These are phyloP conservation scores for Neopestalotiopsis rosae DNA, from an alignment of 2,329 filamentous ascomycete species.

Conservation along the genomic window DNA sequence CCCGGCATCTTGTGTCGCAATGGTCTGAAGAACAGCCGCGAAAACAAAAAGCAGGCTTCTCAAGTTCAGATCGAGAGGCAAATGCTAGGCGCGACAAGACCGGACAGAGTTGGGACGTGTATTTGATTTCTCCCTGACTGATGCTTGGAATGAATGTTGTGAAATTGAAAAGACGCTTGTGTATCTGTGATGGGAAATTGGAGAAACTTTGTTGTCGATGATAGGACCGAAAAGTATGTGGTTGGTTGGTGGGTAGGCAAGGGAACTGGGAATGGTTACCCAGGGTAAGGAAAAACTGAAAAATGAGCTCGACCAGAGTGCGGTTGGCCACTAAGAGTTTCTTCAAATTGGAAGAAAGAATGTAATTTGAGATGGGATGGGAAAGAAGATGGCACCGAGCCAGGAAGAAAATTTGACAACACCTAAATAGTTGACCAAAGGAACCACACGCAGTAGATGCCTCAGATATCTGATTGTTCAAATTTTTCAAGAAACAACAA, in stretches of 20 bases:
- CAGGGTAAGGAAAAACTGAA: neutral
- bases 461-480: constrained; percentile 5
- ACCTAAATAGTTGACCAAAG: neutral
- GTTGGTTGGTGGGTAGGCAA: neutral
- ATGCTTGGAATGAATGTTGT: neutral
- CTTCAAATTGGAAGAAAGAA: neutral
- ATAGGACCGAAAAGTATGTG: neutral
- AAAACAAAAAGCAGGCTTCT: neutral
- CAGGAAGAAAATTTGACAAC: neutral
- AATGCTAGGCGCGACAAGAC: neutral
- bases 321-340: neutral
- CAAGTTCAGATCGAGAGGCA: neutral
- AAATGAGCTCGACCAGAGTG: neutral
- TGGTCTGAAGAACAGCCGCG: neutral
- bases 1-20: constrained; percentile 20
- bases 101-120: neutral
- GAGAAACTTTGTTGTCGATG: neutral
- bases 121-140: neutral
- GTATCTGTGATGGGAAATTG: neutral
- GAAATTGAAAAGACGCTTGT: neutral
- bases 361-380: neutral
- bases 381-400: neutral
- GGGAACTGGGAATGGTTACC: neutral
- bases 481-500: neutral
- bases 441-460: neutral